Conservation (phyloP, 768 basidiomycete genomes). For the Suillus fuscotomentosus region DNA sequence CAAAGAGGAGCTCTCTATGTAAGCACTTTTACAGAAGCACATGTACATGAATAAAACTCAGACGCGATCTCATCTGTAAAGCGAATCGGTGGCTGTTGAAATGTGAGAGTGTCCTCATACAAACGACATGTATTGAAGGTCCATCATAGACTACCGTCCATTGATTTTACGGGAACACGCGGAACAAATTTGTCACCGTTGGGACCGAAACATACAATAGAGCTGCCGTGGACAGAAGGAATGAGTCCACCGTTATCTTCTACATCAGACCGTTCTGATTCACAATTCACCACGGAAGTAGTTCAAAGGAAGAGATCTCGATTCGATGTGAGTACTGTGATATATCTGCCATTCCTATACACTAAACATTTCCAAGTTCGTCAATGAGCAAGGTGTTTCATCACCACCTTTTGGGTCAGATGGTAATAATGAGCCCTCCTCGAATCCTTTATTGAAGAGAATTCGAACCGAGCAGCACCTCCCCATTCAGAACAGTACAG, state of each 20-base stretch:
- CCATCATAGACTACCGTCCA: neutral
- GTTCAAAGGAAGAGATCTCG: slow-evolving; percentile 1
- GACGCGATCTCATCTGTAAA: neutral
- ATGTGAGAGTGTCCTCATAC: neutral
- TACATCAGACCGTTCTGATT: neutral
- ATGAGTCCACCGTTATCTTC: neutral
- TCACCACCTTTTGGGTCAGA: neutral
- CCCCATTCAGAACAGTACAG: neutral
- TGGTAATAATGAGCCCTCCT: neutral
- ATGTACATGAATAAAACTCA: neutral
- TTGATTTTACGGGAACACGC: neutral
- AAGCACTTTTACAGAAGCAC: slow-evolving; percentile 1
- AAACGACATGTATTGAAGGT: neutral
- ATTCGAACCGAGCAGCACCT: neutral
- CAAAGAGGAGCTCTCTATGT: slow-evolving; percentile 29
- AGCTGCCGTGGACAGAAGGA: neutral
- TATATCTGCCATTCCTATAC: neutral
- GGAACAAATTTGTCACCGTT: neutral
- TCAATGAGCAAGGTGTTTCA: neutral
- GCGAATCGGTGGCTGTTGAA: neutral
- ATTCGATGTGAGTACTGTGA: neutral
- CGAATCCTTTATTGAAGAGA: neutral
- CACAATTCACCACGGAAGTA: neutral
- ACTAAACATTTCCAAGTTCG: neutral
- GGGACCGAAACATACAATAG: slow-evolving; percentile 2